These are phyloP conservation scores for Colletotrichum tofieldiae DNA, from an alignment of 2,329 filamentous ascomycete genomes.

Conservation along the genomic window DNA sequence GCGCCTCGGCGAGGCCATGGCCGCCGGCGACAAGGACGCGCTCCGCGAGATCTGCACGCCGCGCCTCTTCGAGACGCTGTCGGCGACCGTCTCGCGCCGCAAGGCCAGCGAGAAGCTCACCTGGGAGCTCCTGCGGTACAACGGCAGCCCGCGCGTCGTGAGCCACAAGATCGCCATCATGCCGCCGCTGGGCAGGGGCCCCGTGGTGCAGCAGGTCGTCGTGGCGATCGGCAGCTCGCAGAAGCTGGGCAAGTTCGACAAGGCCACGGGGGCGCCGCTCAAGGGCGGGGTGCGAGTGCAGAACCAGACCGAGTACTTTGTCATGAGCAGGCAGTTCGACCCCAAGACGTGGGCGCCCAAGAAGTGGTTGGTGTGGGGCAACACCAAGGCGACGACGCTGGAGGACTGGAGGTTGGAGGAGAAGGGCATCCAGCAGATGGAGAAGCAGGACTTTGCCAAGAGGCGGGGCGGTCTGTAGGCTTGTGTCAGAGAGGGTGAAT, in stretches of 20 bases:
- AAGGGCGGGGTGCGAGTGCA: constrained; percentile 66
- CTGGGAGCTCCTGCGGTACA: constrained; percentile 72
- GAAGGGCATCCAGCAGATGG: constrained; percentile 52
- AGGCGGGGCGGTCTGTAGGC: constrained; percentile 32
- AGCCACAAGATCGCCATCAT: constrained; percentile 69
- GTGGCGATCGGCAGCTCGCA: constrained; percentile 73
- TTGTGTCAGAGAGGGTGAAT: constrained; percentile 34
- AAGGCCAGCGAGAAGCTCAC: constrained; percentile 59
- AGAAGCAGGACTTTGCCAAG: constrained; percentile 42
- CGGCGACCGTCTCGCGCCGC: constrained; percentile 68
- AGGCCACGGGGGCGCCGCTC: constrained; percentile 49
- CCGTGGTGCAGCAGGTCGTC: constrained; percentile 70
- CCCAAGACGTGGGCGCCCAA: constrained; percentile 62
- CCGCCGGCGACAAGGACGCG: constrained; percentile 67
- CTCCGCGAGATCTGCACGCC: constrained; percentile 69
- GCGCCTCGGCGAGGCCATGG: constrained; percentile 74
- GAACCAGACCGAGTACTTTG: constrained; percentile 75
- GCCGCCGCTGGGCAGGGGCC: constrained; percentile 55
- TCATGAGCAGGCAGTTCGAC: constrained; percentile 67
- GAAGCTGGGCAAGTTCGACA: constrained; percentile 62
- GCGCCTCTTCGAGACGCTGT: constrained; percentile 67
- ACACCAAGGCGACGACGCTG: constrained; percentile 67
- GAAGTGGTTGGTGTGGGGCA: constrained; percentile 78
- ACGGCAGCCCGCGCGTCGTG: constrained; percentile 65
- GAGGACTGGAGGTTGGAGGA: constrained; percentile 56